Evolutionary conservation across 176 grass and related monocot species (phyloP).

Genomic region (Thinopyrum elongatum): DNA sequence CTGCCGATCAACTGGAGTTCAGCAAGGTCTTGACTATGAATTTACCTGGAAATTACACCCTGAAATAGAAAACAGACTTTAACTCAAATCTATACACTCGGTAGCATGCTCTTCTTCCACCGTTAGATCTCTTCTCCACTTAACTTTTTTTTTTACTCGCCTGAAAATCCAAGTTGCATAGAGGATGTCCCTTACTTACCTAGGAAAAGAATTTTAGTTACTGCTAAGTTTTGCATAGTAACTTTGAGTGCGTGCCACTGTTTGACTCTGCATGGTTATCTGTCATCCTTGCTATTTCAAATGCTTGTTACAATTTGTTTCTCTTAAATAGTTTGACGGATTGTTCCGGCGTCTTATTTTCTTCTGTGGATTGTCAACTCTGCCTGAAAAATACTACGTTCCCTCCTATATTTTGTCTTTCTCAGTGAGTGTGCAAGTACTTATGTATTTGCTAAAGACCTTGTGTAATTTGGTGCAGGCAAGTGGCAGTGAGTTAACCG

Average conservation of each 20-base stretch:
- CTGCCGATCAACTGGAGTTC: constrained; percentile 33
- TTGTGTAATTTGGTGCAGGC: constrained; percentile 54
- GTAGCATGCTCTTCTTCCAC: background rate
- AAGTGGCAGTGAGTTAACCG: constrained; percentile 53
- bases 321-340: background rate
- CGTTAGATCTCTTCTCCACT: constrained; percentile 3
- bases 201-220: background rate
- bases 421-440: background rate
- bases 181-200: background rate
- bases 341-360: constrained; percentile 8
- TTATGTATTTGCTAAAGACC: background rate
- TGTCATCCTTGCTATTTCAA: background rate
- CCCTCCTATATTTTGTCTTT: background rate
- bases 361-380: background rate
- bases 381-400: background rate
- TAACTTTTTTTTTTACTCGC: too few relatives aligned
- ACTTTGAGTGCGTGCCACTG: background rate
- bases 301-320: background rate
- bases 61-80: background rate
- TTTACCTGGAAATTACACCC: constrained; percentile 1
- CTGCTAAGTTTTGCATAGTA: background rate
- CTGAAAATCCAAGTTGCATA: background rate
- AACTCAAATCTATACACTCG: background rate
- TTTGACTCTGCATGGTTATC: background rate
- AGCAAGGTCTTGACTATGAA: constrained; percentile 37